These are phyloP conservation scores for Pleomassaria siparia DNA, from an alignment of 2,329 filamentous ascomycete genomes.

Conservation along the genomic window DNA sequence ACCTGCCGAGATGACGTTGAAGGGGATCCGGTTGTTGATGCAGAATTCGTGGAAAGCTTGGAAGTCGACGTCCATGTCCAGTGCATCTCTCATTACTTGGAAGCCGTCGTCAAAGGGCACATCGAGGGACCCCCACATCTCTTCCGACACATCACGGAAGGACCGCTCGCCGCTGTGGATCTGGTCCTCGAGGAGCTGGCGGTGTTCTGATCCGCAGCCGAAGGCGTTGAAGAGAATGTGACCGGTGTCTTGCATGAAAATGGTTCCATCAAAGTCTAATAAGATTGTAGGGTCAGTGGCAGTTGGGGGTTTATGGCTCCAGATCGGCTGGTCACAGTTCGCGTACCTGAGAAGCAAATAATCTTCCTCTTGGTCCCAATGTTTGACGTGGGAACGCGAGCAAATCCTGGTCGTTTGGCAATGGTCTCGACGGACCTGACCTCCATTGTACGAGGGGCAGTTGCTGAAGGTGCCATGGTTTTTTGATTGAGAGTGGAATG, in stretches of 20 bases:
- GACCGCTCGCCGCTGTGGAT: constrained; percentile 66
- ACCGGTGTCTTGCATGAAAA: constrained; percentile 68
- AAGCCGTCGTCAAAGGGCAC: constrained; percentile 70
- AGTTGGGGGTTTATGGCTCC: neutral
- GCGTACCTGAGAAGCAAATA: constrained; percentile 59
- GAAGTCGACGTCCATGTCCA: constrained; percentile 67
- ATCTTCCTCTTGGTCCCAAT: constrained; percentile 57
- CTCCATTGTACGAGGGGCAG: constrained; percentile 29
- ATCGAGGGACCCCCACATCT: constrained; percentile 69
- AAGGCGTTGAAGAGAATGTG: constrained; percentile 68
- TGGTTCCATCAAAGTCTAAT: constrained; percentile 70
- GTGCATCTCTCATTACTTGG: constrained; percentile 61
- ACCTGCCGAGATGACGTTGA: constrained; percentile 70
- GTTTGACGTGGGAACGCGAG: constrained; percentile 17
- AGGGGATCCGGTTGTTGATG: constrained; percentile 62
- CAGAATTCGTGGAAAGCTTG: constrained; percentile 66
- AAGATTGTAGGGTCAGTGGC: neutral
- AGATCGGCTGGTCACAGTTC: constrained; percentile 8
- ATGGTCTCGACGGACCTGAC: constrained; percentile 17
- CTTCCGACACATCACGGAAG: constrained; percentile 70
- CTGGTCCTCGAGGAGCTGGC: constrained; percentile 61
- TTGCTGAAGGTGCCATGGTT: constrained; percentile 34
- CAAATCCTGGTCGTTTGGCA: constrained; percentile 13
- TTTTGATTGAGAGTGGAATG: neutral
- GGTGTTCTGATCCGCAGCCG: constrained; percentile 61